These are phyloP conservation scores for Calonectria naviculata DNA, from an alignment of 2,329 filamentous ascomycete species.

Conservation along the genomic window DNA sequence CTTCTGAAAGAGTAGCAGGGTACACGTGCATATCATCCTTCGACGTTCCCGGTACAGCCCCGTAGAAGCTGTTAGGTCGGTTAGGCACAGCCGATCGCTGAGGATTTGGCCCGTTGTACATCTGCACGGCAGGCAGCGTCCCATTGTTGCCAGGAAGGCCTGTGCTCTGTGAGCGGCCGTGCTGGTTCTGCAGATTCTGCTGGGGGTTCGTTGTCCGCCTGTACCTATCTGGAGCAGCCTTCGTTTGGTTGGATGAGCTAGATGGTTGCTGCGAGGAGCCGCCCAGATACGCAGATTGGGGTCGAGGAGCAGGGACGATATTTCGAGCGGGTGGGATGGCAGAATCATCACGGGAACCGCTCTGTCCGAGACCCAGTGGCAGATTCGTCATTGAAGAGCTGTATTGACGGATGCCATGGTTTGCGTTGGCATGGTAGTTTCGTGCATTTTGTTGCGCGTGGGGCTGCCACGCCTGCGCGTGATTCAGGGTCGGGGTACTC, in stretches of 20 bases:
- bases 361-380: slow-evolving; percentile 48
- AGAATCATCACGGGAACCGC: slow-evolving; percentile 65
- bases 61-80: slow-evolving; percentile 66
- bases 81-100: slow-evolving; percentile 50
- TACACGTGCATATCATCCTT: slow-evolving; percentile 78
- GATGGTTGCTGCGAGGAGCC: slow-evolving; percentile 59
- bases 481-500: slow-evolving; percentile 73
- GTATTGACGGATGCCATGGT: slow-evolving; percentile 46
- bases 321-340: slow-evolving; percentile 56
- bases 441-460: slow-evolving; percentile 32
- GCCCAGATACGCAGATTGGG: slow-evolving; percentile 56
- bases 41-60: slow-evolving; percentile 57
- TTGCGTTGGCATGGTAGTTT: slow-evolving; percentile 35
- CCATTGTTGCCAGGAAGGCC: slow-evolving; percentile 41
- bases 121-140: slow-evolving; percentile 42
- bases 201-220: slow-evolving; percentile 63
- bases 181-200: slow-evolving; percentile 44
- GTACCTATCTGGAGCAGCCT: slow-evolving; percentile 79
- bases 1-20: slow-evolving; percentile 68
- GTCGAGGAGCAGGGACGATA: slow-evolving; percentile 51
- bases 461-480: slow-evolving; percentile 63
- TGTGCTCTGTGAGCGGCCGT: slow-evolving; percentile 51
- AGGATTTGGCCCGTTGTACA: slow-evolving; percentile 43
- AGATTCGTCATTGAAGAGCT: slow-evolving; percentile 54
- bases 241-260: slow-evolving; percentile 55